A percentile compares a stretch with the other conserved stretches of the same genome.
Conservation (phyloP, 1,139 yeast genomes). For the Pichia sp. region DNA sequence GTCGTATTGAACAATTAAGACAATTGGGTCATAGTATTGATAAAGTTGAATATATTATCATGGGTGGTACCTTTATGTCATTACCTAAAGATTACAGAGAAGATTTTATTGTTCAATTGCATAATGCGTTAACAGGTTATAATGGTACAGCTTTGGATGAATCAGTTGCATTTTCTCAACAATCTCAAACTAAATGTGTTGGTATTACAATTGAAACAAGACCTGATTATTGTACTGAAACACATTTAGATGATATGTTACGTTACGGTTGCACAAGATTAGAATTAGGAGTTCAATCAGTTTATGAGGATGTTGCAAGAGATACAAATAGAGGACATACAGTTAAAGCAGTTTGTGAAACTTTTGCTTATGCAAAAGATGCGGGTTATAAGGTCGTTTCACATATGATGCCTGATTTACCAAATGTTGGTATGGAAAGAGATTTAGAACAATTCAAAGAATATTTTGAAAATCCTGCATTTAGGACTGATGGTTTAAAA, state of each 20-base stretch:
- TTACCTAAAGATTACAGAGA: constrained; percentile 86
- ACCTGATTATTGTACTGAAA: constrained; percentile 97
- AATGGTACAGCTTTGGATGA: constrained; percentile 86
- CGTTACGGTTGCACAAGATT: constrained; percentile 94
- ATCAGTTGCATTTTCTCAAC: constrained; percentile 86
- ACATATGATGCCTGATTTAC: constrained; percentile 99
- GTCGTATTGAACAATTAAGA: constrained; percentile 91
- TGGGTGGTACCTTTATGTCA: constrained; percentile 99
- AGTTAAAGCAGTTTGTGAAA: constrained; percentile 91
- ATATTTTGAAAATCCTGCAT: constrained; percentile 93
- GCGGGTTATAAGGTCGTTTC: constrained; percentile 97
- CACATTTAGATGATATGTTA: constrained; percentile 92
- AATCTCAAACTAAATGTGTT: constrained; percentile 92
- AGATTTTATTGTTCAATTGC: constrained; percentile 78
- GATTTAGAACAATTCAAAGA: constrained; percentile 93
- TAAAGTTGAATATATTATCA: constrained; percentile 92
- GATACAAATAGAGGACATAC: constrained; percentile 99
- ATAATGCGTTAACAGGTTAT: constrained; percentile 91
- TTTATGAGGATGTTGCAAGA: constrained; percentile 96
- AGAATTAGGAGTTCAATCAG: constrained; percentile 96
- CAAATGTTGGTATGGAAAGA: constrained; percentile 98
- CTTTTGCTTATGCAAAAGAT: constrained; percentile 92
- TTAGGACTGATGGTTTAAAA: constrained; percentile 94
- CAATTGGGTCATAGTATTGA: constrained; percentile 95
- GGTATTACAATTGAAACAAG: constrained; percentile 98